A percentile compares a stretch with the other conserved stretches of the same genome.
phyloP scores from a whole-genome alignment of 2,329 filamentous ascomycete species.

The Fusarium algeriense region DNA sequence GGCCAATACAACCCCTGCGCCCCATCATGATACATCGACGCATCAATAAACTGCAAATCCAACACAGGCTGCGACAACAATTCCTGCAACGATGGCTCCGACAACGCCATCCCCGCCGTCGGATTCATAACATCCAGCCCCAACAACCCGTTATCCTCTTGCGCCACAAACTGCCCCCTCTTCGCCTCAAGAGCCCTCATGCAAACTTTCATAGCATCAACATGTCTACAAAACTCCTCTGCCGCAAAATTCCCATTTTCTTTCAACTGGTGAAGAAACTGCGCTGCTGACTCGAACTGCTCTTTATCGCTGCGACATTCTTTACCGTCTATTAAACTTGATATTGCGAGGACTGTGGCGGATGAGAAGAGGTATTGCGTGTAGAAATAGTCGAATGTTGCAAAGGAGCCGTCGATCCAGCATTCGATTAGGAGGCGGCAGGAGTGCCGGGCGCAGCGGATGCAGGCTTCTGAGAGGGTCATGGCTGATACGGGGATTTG shows the following conservation, averaged over 20 bases:
- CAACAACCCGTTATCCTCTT: constrained; percentile 18
- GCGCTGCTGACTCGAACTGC: constrained; percentile 54
- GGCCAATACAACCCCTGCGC: constrained; percentile 44
- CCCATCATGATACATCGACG: constrained; percentile 45
- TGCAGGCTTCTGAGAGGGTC: constrained; percentile 58
- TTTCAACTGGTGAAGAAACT: constrained; percentile 55
- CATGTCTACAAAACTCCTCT: constrained; percentile 56
- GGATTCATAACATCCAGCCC: constrained; percentile 40
- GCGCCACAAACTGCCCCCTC: constrained; percentile 28
- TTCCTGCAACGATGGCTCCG: constrained; percentile 53
- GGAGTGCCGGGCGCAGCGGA: constrained; percentile 60
- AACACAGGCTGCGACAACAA: constrained; percentile 50
- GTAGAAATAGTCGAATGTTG: constrained; percentile 61
- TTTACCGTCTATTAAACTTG: constrained; percentile 52
- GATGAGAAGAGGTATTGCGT: constrained; percentile 62
- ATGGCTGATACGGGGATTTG: constrained; percentile 50
- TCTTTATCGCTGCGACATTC: constrained; percentile 54
- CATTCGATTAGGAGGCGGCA: constrained; percentile 56
- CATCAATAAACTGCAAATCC: constrained; percentile 53
- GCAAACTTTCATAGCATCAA: constrained; percentile 52
- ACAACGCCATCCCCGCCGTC: constrained; percentile 53
- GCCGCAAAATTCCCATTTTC: constrained; percentile 57
- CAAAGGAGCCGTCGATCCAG: constrained; percentile 61
- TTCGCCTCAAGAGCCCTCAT: constrained; percentile 41
- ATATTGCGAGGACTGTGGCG: constrained; percentile 58